Base-by-base conservation (phyloP, 1,284 basidiomycete species). In the Neonothopanus nambi region DNA sequence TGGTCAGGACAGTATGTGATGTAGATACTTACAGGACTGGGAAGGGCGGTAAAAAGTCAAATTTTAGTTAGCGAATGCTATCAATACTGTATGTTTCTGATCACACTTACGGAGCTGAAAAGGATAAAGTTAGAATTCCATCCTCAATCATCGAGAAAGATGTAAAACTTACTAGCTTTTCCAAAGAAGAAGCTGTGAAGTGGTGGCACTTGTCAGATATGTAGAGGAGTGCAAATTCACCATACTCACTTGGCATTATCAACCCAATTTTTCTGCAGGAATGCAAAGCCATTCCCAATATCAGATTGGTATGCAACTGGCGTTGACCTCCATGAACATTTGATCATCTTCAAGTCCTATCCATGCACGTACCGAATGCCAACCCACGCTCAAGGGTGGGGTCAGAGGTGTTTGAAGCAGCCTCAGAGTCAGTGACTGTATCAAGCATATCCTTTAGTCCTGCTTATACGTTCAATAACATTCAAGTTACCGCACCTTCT, bases 191-290 rank as follows among this genome's bases (percentile, higher is more conserved):
- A 45, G 15, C 30, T 43, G 28, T 43, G 18, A 11, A 23, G 24
- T 12, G 11, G 20, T 15, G 56, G 49, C 55, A 60, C 62, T 13
- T 48, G 15, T n/a, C 18, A 39, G 11, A n/a, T 5, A 26, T 40
- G 37, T 9, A 41, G 30, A 38, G 3, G 20, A 18, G 13, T 18
- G 11, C n/a, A 37, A 2, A 15, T 37, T n/a, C 30, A 11, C 9
- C 7, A 5, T 3, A 53, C 59, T 20, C 17, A 63, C 62, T 45
- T 56, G 8, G 52, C 40, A 44, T 52, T 59, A 52, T 70, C 67
- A 23, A 64, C 64, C 69, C 69, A 71, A 35, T 42, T 44, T 57
- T 60, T 53, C 50, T 69, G 68, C 15, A 70, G 55, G 59, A 70
- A 70, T 3, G 57, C 55, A 57, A 68, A 69, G 7, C 67, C 67